Conservation (phyloP, 768 basidiomycete genomes). For the Tulasnella sp. region DNA sequence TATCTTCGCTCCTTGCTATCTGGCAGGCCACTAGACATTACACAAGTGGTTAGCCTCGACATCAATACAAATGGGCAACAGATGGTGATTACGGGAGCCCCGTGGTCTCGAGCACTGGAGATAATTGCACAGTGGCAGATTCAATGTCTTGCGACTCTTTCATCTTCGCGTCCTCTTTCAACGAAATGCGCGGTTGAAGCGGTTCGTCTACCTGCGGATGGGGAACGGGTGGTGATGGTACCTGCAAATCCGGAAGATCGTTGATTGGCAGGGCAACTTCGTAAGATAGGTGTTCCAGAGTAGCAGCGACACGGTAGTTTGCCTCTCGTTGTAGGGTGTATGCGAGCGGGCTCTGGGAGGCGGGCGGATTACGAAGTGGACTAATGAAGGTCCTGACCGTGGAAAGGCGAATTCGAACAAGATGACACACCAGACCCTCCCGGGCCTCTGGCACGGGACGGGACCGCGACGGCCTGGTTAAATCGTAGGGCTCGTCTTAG, state of each 20-base stretch:
- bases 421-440: too few species aligned
- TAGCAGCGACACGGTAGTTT: not conserved
- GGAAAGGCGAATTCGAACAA: not conserved
- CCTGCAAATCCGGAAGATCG: not conserved
- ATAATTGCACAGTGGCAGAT: constrained; percentile 14
- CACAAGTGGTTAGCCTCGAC: not conserved
- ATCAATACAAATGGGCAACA: not conserved
- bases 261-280: not conserved
- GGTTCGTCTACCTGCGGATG: not conserved
- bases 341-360: not conserved
- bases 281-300: not conserved
- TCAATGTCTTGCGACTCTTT: constrained; percentile 13
- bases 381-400: not conserved
- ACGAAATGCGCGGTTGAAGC: not conserved
- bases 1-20: constrained; percentile 87
- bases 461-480: too few species aligned
- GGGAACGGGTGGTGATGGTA: not conserved
- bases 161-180: not conserved
- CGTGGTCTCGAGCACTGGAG: constrained; percentile 7
- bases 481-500: too few species aligned
- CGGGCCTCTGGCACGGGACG: too few species aligned
- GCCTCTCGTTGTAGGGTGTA: not conserved
- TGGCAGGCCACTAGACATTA: constrained; percentile 46
- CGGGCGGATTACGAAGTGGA: not conserved
- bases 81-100: not conserved